phyloP scores from a whole-genome alignment of 768 basidiomycete genomes.

The Serendipita sp. region DNA sequence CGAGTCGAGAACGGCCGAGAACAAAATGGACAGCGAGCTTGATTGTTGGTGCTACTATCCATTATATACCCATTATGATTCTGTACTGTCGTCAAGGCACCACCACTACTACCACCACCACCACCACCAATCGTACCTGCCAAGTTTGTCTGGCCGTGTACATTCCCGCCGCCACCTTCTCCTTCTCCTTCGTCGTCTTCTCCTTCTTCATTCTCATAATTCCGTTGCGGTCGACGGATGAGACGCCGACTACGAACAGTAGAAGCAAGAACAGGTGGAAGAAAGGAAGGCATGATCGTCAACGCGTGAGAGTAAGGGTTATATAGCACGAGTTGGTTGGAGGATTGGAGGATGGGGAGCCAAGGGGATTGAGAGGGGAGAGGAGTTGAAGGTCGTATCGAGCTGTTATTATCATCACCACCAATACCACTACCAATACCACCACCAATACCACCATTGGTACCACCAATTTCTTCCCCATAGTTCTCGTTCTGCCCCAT shows the following conservation, averaged over 20 bases:
- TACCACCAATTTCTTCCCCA: too few relatives aligned
- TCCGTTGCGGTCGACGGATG: not conserved
- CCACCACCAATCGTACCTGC: too few relatives aligned
- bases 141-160: too few relatives aligned
- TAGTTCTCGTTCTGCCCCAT: too few relatives aligned
- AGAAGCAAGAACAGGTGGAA: not conserved
- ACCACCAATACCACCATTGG: not conserved
- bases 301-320: conserved; percentile 74
- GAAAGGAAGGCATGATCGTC: conserved; percentile 30
- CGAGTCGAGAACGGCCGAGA: not conserved
- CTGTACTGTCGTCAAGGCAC: too few relatives aligned
- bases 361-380: conserved; percentile 28
- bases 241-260: not conserved
- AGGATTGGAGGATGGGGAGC: conserved; percentile 68
- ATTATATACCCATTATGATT: too few relatives aligned
- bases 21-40: not conserved
- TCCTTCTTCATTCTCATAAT: conserved; percentile 10
- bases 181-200: conserved; percentile 10
- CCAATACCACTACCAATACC: too few relatives aligned
- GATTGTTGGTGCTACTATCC: too few relatives aligned
- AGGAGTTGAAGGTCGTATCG: not conserved
- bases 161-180: too few relatives aligned
- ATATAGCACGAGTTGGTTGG: conserved; percentile 76
- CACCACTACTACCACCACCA: too few relatives aligned
- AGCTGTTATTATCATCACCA: not conserved